Evolutionary conservation across 108 stramenopile species (phyloP).

Genomic region (Cyclotella cryptica): DNA sequence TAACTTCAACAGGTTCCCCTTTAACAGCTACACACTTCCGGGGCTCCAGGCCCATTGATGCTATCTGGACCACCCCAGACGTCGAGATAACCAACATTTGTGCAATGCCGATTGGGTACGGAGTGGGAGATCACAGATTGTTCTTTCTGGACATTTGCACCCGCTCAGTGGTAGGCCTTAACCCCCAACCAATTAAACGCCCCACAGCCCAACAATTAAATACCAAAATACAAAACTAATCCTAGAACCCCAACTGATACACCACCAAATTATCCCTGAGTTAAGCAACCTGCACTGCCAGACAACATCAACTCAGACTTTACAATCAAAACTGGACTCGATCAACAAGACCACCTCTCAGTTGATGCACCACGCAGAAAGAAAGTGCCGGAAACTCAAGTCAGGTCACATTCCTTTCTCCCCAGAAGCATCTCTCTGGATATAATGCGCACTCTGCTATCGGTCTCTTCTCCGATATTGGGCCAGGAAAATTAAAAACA

Average conservation of each 20-base stretch:
- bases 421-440: too few relatives aligned
- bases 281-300: background rate
- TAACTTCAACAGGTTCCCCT: too few relatives aligned
- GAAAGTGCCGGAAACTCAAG: conserved; percentile 24
- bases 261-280: background rate
- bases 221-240: background rate
- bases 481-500: background rate
- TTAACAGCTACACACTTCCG: too few relatives aligned
- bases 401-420: too few relatives aligned
- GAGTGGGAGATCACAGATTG: conserved; percentile 23
- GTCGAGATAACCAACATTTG: too few relatives aligned
- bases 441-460: background rate
- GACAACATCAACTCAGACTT: background rate
- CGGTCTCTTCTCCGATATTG: background rate
- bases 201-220: background rate
- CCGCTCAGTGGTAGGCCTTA: conserved; percentile 11
- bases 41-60: too few relatives aligned
- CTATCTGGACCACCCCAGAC: too few relatives aligned
- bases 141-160: conserved; percentile 5
- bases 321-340: background rate
- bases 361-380: conserved; percentile 11
- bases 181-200: background rate
- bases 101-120: conserved; percentile 22
- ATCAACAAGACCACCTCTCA: background rate
- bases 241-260: conserved; percentile 1